These are phyloP conservation scores for Fusarium chaquense DNA, from an alignment of 2,329 filamentous ascomycete species.

Conservation along the genomic window DNA sequence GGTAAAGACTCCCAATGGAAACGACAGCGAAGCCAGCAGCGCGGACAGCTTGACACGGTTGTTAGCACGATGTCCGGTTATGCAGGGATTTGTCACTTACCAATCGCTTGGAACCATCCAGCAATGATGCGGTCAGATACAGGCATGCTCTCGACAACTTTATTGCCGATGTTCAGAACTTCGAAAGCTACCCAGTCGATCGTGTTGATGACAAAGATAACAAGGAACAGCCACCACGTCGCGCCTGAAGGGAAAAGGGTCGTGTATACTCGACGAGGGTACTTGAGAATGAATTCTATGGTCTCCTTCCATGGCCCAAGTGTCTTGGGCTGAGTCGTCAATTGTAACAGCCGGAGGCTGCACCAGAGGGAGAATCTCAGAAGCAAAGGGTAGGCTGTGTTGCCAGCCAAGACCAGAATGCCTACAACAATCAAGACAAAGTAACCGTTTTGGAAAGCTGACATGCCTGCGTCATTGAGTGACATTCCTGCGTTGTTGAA, in stretches of 20 bases:
- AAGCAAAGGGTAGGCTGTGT: conserved; percentile 74
- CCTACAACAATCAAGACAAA: conserved; percentile 67
- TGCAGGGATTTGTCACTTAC: conserved; percentile 50
- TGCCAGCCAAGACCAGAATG: conserved; percentile 71
- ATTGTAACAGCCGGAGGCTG: conserved; percentile 57
- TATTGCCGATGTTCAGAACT: conserved; percentile 72
- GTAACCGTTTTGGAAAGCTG: conserved; percentile 66
- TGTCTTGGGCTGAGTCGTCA: conserved; percentile 54
- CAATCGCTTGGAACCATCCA: conserved; percentile 73
- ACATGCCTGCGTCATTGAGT: conserved; percentile 74
- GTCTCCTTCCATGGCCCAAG: conserved; percentile 61
- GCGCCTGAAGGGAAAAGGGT: conserved; percentile 72
- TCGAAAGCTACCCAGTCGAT: conserved; percentile 76
- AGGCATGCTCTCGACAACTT: conserved; percentile 64
- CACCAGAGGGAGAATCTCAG: conserved; percentile 70
- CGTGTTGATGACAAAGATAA: conserved; percentile 70
- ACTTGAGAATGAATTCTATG: conserved; percentile 65
- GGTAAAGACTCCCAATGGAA: conserved; percentile 66
- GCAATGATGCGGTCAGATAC: conserved; percentile 68
- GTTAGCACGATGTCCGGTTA: conserved; percentile 15
- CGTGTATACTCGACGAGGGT: conserved; percentile 70
- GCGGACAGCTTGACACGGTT: conserved; percentile 62
- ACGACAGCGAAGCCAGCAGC: conserved; percentile 76
- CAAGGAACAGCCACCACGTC: conserved; percentile 75
- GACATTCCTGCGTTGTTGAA: conserved; percentile 81